A percentile compares a stretch with the other conserved stretches of the same genome.
These are phyloP conservation scores for Leccinum subgranulosum DNA, from an alignment of 768 basidiomycete species.

Conservation along the genomic window DNA sequence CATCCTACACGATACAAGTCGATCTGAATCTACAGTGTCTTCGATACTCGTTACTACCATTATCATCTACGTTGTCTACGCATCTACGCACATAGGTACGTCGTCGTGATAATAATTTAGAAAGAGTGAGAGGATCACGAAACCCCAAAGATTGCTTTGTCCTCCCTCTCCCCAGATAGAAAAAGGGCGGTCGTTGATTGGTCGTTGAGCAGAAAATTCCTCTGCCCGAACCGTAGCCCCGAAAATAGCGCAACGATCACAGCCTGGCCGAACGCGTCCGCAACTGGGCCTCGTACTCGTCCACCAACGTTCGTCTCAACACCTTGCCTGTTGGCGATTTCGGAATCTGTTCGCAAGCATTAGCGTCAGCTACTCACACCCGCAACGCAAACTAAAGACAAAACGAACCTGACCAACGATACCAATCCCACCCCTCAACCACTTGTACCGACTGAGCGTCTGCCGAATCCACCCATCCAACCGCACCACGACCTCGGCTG, in stretches of 20 bases:
- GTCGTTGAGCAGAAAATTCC: neutral
- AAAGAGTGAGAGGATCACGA: neutral
- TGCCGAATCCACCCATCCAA: constrained; percentile 61
- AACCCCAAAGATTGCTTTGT: neutral
- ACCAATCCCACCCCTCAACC: constrained; percentile 70
- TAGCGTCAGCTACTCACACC: neutral
- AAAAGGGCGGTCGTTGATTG: neutral
- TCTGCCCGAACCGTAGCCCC: neutral
- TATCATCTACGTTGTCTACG: neutral
- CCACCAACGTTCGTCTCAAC: constrained; percentile 58
- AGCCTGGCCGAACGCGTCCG: constrained; percentile 23
- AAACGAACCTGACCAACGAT: constrained; percentile 56
- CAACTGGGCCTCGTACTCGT: constrained; percentile 44
- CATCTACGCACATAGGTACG: neutral
- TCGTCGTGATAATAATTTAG: neutral
- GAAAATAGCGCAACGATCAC: constrained; percentile 6
- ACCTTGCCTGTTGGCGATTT: constrained; percentile 75
- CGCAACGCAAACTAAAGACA: neutral
- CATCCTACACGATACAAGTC: neutral
- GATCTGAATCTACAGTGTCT: neutral
- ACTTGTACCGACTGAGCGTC: constrained; percentile 72
- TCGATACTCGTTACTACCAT: neutral
- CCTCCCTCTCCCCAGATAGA: neutral
- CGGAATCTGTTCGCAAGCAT: constrained; percentile 50
- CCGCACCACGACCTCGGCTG: constrained; percentile 36